phyloP scores from a whole-genome alignment of 164 flowering plant species.

The Brasenia schreberi region DNA sequence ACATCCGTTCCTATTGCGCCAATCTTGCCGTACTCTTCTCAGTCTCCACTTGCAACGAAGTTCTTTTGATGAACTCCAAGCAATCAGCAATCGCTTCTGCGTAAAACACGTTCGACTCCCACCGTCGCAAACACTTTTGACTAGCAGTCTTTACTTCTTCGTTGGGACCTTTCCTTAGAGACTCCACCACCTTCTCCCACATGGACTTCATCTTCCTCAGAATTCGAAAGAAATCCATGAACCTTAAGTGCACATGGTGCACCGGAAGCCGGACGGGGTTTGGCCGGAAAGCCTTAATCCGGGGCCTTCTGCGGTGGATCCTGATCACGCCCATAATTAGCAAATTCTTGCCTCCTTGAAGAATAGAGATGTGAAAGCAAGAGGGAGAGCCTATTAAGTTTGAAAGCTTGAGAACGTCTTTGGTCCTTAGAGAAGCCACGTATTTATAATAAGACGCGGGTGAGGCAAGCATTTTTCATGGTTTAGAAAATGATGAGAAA shows the following conservation, averaged over 20 bases:
- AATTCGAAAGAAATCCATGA: conserved; percentile 22
- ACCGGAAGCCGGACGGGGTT: conserved; percentile 26
- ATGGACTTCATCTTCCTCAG: conserved; percentile 23
- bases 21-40: neutral
- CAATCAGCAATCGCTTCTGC: conserved; percentile 76
- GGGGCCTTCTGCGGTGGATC: conserved; percentile 2
- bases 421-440: no score
- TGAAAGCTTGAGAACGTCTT: no score
- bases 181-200: conserved; percentile 14
- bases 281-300: conserved; percentile 19
- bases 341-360: no score
- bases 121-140: neutral
- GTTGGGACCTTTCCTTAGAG: conserved; percentile 9
- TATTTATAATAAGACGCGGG: no score
- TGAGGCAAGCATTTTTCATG: no score
- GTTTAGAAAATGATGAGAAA: neutral
- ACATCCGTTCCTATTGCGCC: neutral
- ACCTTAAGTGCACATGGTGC: conserved; percentile 19
- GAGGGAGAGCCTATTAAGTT: no score
- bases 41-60: conserved; percentile 24
- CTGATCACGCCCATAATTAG: neutral
- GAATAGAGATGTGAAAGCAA: no score
- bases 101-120: conserved; percentile 42
- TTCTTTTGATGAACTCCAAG: conserved; percentile 59
- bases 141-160: conserved; percentile 2